phyloP scores from a whole-genome alignment of 2,329 filamentous ascomycete species.

The Trichoderma koningiopsis region DNA sequence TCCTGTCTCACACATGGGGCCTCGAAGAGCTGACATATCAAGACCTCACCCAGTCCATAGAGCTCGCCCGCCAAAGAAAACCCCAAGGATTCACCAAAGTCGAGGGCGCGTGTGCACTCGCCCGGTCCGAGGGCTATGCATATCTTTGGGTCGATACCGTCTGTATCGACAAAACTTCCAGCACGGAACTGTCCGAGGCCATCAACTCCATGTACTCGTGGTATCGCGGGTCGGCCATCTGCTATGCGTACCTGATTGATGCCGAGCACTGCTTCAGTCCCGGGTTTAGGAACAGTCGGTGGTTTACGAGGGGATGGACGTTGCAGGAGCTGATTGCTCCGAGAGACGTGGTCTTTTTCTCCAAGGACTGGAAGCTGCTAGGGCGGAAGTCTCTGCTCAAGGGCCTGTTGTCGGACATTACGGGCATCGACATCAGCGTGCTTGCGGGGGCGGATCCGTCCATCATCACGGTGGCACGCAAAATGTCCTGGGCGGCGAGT shows the following conservation, averaged over 20 bases:
- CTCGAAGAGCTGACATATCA: background rate
- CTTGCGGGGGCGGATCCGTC: background rate
- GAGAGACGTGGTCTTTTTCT: background rate
- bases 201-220: constrained; percentile 11
- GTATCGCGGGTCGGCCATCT: background rate
- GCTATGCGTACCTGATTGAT: constrained; percentile 7
- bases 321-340: constrained; percentile 6
- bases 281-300: background rate
- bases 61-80: background rate
- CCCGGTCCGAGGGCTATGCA: background rate
- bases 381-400: background rate
- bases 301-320: constrained; percentile 8
- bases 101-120: background rate
- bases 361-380: background rate
- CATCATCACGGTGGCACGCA: background rate
- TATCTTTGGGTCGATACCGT: constrained; percentile 4
- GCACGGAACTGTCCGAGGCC: background rate
- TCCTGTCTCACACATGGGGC: constrained; percentile 13
- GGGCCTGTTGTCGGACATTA: constrained; percentile 1
- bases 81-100: constrained; percentile 4
- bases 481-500: constrained; percentile 28
- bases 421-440: constrained; percentile 5
- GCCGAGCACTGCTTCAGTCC: background rate
- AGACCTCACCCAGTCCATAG: background rate
- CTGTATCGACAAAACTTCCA: constrained; percentile 9